phyloP scores from a whole-genome alignment of 2,329 filamentous ascomycete species.

The Beauveria pseudobassiana region DNA sequence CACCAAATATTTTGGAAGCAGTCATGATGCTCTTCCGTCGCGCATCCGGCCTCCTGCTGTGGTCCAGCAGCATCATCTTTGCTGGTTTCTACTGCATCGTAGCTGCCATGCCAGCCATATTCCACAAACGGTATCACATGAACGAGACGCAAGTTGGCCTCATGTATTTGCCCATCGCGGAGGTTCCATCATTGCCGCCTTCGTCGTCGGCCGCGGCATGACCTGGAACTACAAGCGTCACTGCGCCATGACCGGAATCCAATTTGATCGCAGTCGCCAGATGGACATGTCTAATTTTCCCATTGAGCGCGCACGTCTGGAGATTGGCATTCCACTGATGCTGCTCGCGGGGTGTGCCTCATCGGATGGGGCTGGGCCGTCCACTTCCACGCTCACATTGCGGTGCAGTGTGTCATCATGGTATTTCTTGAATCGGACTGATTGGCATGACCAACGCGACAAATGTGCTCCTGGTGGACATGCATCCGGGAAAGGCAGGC shows the following conservation, averaged over 20 bases:
- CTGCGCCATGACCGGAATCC: constrained; percentile 43
- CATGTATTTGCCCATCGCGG: constrained; percentile 44
- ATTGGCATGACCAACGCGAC: constrained; percentile 48
- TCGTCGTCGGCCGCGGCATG: constrained; percentile 45
- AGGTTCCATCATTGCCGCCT: constrained; percentile 40
- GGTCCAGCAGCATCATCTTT: constrained; percentile 37
- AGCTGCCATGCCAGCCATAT: constrained; percentile 35
- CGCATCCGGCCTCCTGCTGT: constrained; percentile 36
- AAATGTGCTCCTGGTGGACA: constrained; percentile 47
- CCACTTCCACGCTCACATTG: constrained; percentile 32
- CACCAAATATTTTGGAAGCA: constrained; percentile 34
- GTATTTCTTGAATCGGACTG: constrained; percentile 38
- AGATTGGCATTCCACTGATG: constrained; percentile 43
- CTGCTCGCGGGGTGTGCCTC: constrained; percentile 40
- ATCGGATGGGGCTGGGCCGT: constrained; percentile 47
- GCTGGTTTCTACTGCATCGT: constrained; percentile 42
- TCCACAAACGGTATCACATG: constrained; percentile 49
- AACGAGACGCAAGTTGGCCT: constrained; percentile 47
- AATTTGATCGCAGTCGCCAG: constrained; percentile 45
- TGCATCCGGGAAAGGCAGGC: constrained; percentile 44
- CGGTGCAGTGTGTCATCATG: constrained; percentile 39
- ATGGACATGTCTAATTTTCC: constrained; percentile 41
- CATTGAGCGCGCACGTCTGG: constrained; percentile 42
- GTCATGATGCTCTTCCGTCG: constrained; percentile 33
- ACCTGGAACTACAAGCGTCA: constrained; percentile 63